Base-by-base conservation (phyloP, 768 basidiomycete species). In the Leucosporidium creatinivorum region DNA sequence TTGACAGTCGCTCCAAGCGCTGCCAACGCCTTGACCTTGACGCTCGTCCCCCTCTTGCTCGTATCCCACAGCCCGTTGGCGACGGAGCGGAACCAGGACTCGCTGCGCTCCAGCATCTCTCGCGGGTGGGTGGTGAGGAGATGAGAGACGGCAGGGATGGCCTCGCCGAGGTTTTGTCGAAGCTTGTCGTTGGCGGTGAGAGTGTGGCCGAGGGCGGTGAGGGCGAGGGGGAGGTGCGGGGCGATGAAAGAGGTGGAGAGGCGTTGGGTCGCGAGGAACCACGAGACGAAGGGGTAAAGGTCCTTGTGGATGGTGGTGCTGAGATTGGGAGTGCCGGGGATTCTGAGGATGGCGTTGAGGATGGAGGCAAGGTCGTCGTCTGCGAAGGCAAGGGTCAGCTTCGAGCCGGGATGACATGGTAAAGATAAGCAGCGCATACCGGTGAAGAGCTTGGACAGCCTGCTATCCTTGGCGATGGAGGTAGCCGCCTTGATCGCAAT, bases 231-330 rank as follows among this genome's bases (percentile, higher is more conserved):
- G 48, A 68, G 8, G 47, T 65, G 36, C 1, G 66, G 66, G 0
- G 31, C n/a, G 61, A 63, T 15, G 57, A 65, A 21, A 0, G 31
- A 2, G 1, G 44, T 0, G 13, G 70, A 52, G n/a, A 66, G 44
- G 10, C 47, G 28, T 8, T 60, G 58, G 30, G 36, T 39, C 13
- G 26, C 23, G 39, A 72, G 28, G 57, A 72, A 33, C 58, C 63
- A 72, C n/a, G 70, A 47, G n/a, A 72, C 51, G 44, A 72, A 68
- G 36, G 70, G 67, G 58, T 63, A 63, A 30, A 72, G 31, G 47
- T 72, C 61, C 15, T 52, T 58, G 33, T 63, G 70, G 26, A 61
- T 63, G 48, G 54, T 39, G 33, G 23, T 17, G 47, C 55, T 50
- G 57, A 71, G 60, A 25, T 3, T 5, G 30, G 66, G 19, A 0